These are phyloP conservation scores for Cyclotella sp. DNA, from an alignment of 108 stramenopile species.

Conservation along the genomic window DNA sequence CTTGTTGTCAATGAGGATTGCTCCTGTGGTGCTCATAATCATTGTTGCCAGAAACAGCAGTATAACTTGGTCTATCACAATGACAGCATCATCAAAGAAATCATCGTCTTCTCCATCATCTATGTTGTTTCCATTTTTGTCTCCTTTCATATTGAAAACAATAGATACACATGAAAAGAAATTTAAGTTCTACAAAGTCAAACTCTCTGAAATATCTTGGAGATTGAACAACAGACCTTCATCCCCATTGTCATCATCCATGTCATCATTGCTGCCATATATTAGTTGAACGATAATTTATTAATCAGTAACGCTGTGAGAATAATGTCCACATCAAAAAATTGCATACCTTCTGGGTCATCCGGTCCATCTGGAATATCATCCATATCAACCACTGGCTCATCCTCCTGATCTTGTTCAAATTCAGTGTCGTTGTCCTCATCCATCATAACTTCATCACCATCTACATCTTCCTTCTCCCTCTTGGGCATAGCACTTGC, in stretches of 20 bases:
- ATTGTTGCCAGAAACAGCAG: constrained; percentile 2
- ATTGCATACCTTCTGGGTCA: constrained; percentile 7
- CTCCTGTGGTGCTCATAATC: constrained; percentile 15
- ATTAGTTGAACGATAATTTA: background rate
- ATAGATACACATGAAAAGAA: too few species aligned
- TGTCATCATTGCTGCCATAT: background rate
- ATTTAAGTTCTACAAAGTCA: too few species aligned
- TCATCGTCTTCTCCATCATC: constrained; percentile 35
- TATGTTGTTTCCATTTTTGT: constrained; percentile 36
- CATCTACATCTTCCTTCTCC: too few species aligned
- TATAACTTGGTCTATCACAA: constrained; percentile 45
- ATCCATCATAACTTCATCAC: constrained; percentile 56
- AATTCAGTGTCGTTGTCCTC: too few species aligned
- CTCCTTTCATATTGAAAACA: constrained; percentile 1
- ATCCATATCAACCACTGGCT: too few species aligned
- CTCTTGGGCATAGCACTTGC: constrained; percentile 25
- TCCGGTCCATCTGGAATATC: too few species aligned
- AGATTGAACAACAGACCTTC: constrained; percentile 14
- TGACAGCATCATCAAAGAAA: too few species aligned
- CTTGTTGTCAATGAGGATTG: constrained; percentile 38
- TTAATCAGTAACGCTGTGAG: background rate
- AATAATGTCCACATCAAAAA: background rate
- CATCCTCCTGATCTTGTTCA: too few species aligned
- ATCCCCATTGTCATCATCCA: constrained; percentile 27
- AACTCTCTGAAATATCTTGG: too few species aligned